These are phyloP conservation scores for Meripilus lineatus DNA, from an alignment of 1,284 basidiomycete genomes.

Conservation along the genomic window DNA sequence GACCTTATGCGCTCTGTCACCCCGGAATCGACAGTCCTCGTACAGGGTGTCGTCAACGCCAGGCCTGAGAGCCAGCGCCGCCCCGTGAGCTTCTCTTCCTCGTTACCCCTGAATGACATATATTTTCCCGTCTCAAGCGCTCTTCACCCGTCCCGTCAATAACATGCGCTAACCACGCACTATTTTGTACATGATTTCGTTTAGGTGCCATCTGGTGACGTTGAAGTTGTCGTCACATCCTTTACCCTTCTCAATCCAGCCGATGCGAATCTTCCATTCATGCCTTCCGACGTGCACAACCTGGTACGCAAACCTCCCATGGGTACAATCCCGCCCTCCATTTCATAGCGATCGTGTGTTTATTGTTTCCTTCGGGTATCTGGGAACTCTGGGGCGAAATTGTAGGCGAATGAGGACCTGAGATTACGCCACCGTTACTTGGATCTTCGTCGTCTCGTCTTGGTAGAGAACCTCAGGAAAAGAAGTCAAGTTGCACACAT, in stretches of 20 bases:
- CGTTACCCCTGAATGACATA: neutral
- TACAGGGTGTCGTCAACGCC: constrained; percentile 64
- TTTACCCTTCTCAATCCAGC: constrained; percentile 81
- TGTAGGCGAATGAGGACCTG: constrained; percentile 79
- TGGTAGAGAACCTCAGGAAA: constrained; percentile 76
- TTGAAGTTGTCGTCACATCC: constrained; percentile 75
- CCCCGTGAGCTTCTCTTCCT: constrained; percentile 20
- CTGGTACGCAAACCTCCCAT: constrained; percentile 46
- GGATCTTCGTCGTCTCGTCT: constrained; percentile 73
- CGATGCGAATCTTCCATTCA: constrained; percentile 66
- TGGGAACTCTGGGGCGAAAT: neutral
- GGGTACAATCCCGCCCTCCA: no score
- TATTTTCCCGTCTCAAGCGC: neutral
- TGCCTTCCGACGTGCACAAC: constrained; percentile 71
- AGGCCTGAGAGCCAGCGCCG: constrained; percentile 62
- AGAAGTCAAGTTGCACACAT: constrained; percentile 79
- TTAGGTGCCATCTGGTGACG: constrained; percentile 61
- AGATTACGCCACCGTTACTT: constrained; percentile 84
- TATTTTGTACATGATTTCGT: neutral
- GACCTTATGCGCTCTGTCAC: constrained; percentile 56
- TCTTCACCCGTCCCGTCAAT: constrained; percentile 1
- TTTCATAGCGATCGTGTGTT: constrained; percentile 10
- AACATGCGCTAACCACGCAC: neutral
- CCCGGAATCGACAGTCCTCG: constrained; percentile 70
- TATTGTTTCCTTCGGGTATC: neutral